phyloP scores from a whole-genome alignment of 345 rosid genomes.

The Capsella bursapastoris region DNA sequence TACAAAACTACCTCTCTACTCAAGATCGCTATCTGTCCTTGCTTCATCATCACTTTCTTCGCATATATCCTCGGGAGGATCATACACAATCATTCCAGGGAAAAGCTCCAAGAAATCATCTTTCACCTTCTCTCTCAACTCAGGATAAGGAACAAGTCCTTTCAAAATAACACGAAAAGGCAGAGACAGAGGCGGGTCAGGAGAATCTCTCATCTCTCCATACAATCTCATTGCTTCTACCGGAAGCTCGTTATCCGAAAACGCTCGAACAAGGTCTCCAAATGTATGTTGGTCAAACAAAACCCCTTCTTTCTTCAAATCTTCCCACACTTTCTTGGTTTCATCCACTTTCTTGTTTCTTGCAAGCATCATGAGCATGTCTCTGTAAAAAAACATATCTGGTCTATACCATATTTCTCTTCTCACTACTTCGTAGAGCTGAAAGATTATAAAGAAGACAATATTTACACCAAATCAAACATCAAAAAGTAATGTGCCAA shows the following conservation, averaged over 20 bases:
- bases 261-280: constrained; percentile 80
- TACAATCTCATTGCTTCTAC: constrained; percentile 82
- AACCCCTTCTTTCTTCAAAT: constrained; percentile 77
- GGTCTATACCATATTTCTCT: constrained; percentile 93
- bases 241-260: constrained; percentile 66
- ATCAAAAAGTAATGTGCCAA: not conserved
- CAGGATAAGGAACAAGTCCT: constrained; percentile 88
- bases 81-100: constrained; percentile 86
- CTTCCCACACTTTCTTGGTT: constrained; percentile 73
- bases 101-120: constrained; percentile 89
- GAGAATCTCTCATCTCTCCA: constrained; percentile 84
- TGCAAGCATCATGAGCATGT: constrained; percentile 95
- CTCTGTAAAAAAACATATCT: constrained; percentile 90
- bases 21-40: constrained; percentile 54
- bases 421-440: constrained; percentile 83
- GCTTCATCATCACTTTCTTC: constrained; percentile 51
- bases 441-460: constrained; percentile 26
- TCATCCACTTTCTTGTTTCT: constrained; percentile 74
- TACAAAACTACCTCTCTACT: constrained; percentile 32
- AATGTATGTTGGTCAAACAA: constrained; percentile 90
- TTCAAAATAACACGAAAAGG: constrained; percentile 91
- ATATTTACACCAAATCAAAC: not conserved
- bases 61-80: constrained; percentile 82
- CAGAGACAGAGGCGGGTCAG: constrained; percentile 80
- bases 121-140: constrained; percentile 77